A percentile compares a stretch with the other conserved stretches of the same genome.
phyloP scores from a whole-genome alignment of 768 basidiomycete genomes.

The Pholiota conissans region DNA sequence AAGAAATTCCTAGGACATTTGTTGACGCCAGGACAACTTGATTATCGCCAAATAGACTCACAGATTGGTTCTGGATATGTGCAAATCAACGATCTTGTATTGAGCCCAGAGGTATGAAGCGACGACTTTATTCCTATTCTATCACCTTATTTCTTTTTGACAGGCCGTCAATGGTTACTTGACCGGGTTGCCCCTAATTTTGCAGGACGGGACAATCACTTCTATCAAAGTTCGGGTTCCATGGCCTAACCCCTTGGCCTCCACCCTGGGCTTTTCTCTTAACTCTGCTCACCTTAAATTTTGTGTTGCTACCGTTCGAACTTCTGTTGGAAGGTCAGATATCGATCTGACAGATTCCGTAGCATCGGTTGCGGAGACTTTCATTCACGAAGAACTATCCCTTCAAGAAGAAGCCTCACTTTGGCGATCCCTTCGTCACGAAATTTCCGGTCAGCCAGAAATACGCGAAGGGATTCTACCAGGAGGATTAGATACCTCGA shows the following conservation, averaged over 20 bases:
- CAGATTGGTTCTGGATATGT: conserved; percentile 92
- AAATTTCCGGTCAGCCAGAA: conserved; percentile 19
- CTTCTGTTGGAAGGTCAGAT: conserved; percentile 19
- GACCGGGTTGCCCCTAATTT: conserved; percentile 59
- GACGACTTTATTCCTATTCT: conserved; percentile 3
- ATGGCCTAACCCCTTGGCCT: conserved; percentile 81
- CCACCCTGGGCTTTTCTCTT: conserved; percentile 68
- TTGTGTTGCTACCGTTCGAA: conserved; percentile 37
- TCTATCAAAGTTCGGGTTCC: conserved; percentile 79
- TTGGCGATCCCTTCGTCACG: conserved; percentile 61
- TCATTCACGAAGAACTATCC: conserved; percentile 81
- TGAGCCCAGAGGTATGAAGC: conserved; percentile 70
- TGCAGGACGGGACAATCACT: conserved; percentile 73
- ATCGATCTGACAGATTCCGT: conserved; percentile 73
- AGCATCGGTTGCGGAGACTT: conserved; percentile 82
- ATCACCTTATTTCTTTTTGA: conserved; percentile 7
- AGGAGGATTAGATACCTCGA: conserved; percentile 63
- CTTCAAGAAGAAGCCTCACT: conserved; percentile 70
- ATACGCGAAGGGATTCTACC: conserved; percentile 47
- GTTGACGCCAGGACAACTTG: conserved; percentile 86
- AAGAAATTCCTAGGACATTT: conserved; percentile 83
- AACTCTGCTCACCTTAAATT: conserved; percentile 71
- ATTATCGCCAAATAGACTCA: conserved; percentile 84
- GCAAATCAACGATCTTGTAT: conserved; percentile 80
- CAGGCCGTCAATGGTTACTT: conserved; percentile 82